A percentile compares a stretch with the other conserved stretches of the same genome.
Conservation (phyloP, 129 eudicot genomes). For the Lactuca sativa region DNA sequence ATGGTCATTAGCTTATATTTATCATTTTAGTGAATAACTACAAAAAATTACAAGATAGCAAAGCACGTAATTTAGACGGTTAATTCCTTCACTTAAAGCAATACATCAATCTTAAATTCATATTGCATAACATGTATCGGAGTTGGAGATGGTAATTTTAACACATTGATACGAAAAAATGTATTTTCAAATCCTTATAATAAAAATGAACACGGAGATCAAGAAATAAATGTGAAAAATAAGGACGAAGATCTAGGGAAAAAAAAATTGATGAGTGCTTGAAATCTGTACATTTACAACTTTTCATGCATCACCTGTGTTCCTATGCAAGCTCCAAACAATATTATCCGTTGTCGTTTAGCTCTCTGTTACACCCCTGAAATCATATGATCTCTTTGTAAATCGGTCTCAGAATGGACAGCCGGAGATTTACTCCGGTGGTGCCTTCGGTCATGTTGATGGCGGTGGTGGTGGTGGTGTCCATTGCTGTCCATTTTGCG, state of each 20-base stretch:
- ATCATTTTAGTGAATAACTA: too few species aligned
- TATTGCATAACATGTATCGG: too few species aligned
- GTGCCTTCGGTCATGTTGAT: constrained; percentile 35
- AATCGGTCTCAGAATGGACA: constrained; percentile 30
- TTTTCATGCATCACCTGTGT: constrained; percentile 10
- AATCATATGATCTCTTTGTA: constrained; percentile 24
- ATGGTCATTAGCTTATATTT: too few species aligned
- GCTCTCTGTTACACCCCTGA: constrained; percentile 29
- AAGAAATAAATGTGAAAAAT: background rate
- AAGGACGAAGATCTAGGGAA: background rate
- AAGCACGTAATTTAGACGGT: too few species aligned
- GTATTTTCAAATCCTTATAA: background rate
- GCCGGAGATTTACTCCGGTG: constrained; percentile 42
- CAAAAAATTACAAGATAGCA: too few species aligned
- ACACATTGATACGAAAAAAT: too few species aligned
- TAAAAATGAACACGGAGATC: background rate
- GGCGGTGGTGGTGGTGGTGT: constrained; percentile 34
- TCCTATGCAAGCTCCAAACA: constrained; percentile 11
- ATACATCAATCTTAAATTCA: too few species aligned
- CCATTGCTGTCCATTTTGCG: constrained; percentile 28
- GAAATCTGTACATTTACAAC: constrained; percentile 27
- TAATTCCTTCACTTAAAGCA: too few species aligned
- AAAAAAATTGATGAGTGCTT: background rate
- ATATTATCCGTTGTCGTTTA: background rate
- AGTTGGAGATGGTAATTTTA: too few species aligned